Conservation (phyloP, 2,329 filamentous ascomycete genomes). For the Stenocarpella maydis region DNA sequence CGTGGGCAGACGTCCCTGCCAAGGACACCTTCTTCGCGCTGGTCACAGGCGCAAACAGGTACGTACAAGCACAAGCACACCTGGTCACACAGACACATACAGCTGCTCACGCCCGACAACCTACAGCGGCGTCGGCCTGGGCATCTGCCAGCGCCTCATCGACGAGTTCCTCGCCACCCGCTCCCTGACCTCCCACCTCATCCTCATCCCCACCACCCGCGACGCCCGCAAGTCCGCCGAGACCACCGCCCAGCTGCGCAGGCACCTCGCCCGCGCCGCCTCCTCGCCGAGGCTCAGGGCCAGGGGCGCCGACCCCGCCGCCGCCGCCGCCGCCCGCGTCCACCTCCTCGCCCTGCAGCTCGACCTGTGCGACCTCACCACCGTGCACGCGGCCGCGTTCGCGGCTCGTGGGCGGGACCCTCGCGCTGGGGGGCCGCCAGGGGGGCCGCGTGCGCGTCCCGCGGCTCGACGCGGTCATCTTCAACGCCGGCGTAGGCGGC, state of each 20-base stretch:
- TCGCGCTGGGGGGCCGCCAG: constrained; percentile 53
- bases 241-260: constrained; percentile 71
- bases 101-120: constrained; percentile 41
- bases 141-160: constrained; percentile 83
- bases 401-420: constrained; percentile 52
- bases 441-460: constrained; percentile 64
- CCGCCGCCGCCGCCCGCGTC: constrained; percentile 57
- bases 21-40: constrained; percentile 69
- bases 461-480: constrained; percentile 79
- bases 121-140: constrained; percentile 82
- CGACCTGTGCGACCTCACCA: constrained; percentile 66
- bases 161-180: constrained; percentile 84
- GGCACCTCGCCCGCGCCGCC: constrained; percentile 64
- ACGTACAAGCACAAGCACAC: constrained; percentile 50
- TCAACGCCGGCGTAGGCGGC: constrained; percentile 89
- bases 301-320: constrained; percentile 48
- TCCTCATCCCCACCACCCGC: constrained; percentile 86
- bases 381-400: constrained; percentile 59
- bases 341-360: constrained; percentile 67
- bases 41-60: constrained; percentile 90
- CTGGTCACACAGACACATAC: background rate
- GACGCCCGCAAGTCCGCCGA: constrained; percentile 76
- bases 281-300: constrained; percentile 50
- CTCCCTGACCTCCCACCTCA: constrained; percentile 72
- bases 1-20: constrained; percentile 46